Base-by-base conservation (phyloP, 148 eudicot genomes). In the Camellia japonica region DNA sequence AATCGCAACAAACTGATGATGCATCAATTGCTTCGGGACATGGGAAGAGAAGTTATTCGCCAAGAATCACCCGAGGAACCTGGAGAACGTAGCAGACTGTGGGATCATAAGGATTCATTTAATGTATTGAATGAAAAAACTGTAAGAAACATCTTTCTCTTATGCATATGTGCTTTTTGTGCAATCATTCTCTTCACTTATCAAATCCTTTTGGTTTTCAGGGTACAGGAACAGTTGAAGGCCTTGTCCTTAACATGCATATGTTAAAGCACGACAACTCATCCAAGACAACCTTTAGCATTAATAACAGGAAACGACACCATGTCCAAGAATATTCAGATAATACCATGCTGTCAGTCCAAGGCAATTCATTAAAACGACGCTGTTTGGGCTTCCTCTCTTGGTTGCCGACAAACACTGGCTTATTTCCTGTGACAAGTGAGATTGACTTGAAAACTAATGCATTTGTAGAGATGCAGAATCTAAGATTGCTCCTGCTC, bases 1-100 rank as follows among this genome's bases (percentile, higher is more conserved):
- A 7, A 64, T 3, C 4, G 68, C 10, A 30, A 30, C 4, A 64
- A 64, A 10, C 10, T 64, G 68, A 64, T 64, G 68, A 64, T 64
- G 42, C 68, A 64, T 64, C 68, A 64, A 64, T 64, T 64, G 68
- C 68, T 64, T 3, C 68, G 11, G 5, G 68, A 64, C 68, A 64
- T 64, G 68, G 68, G 6, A 64, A 64, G 42, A 20, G 13, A 64
- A 19, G 13, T 64, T 64, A 64, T 64, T 64, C 42, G 13, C 42
- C 41, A 64, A 19, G 68, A 64, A 10, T 64, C 68, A 64, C 43
- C 68, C 2, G 42, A 64, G 2, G 68, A 64, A 10, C 68, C 68
- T 64, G 68, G 68, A 10, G 23, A 64, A 10, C 68, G 68, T 23
- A 64, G 68, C 68, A 64, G 14, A 30, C 42, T 64, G 12, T 64